Base-by-base conservation (phyloP, 805 yeast species). In the Candida nemodendra region DNA sequence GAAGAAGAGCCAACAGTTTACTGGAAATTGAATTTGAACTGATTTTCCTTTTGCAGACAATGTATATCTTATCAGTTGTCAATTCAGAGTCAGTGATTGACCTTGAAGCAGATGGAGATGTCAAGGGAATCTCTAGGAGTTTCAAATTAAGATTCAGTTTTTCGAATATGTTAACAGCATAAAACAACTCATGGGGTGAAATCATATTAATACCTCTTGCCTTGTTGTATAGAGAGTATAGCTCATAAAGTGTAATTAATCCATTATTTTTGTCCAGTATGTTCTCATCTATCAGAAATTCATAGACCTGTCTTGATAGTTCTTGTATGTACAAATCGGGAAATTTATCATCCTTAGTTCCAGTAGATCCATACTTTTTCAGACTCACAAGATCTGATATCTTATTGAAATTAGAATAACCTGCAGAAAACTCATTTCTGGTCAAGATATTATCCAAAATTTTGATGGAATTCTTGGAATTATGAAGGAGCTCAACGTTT, bases 241-340 rank as follows among this genome's bases (percentile, higher is more conserved):
- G 53, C 49, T 84, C 91, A 34, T 76, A 71, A 23, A 83, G 48
- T 0, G 87, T 70, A 11, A 84, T 65, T 14, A 79, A 64, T 2
- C 84, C 86, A 30, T 81, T 81, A 32, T 71, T 72, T 24, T 64
- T 66, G 27, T 64, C 69, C 39, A 80, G 48, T 17, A 79, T 50
- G 52, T 63, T 56, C 42, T 65, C 54, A 44, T 61, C 59, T 8
- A 66, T 62, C 8, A 85, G 64, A 57, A 78, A 89, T 50, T 85
- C 95, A 27, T 87, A 80, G 3, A 91, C 56, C 52, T 87, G 90
- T 36, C 95, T 71, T 0, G 96, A 76, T 13, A 88, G 64, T 51
- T 88, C 96, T 41, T 78, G 77, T 19, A 74, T 38, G 43, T 62
- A 64, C 9, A 60, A 32, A 8, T 34, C 34, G 4, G 59, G 50